Base-by-base conservation (phyloP, 2,329 filamentous ascomycete species). In the Colletotrichum lindemuthianum region DNA sequence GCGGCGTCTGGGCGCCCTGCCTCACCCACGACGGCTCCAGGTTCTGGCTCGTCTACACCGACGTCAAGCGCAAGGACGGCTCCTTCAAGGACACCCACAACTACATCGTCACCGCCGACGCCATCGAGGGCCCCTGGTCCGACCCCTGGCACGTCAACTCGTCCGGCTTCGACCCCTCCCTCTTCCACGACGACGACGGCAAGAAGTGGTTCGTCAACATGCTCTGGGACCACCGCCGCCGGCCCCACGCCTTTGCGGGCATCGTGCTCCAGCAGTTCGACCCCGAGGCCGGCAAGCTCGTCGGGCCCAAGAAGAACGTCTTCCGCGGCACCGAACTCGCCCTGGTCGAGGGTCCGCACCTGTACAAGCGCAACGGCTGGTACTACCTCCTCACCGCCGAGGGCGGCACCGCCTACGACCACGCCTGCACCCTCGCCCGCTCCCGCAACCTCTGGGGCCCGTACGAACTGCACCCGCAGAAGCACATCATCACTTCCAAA, bases 51-150 rank as follows among this genome's bases (percentile, higher is more conserved):
- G 87, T 89, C 2, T 90, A 88, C 72, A 88, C 87, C 1, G 86
- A 89, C 69, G 86, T 90, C 13, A 90, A 89, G 76, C 85, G 87
- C 67, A 89, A 89, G 72, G 88, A 90, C 68, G 88, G 87, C 11
- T 85, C 83, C 2, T 89, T 88, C 80, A 88, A 88, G 72, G 87
- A 89, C 69, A 81, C 85, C 1, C 87, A 84, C 68, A 90, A 89
- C 70, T 90, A 89, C 71, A 88, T 90, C 63, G 83, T 90, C 57
- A 83, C 71, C 39, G 81, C 84, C 1, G 75, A 80, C 0, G 69
- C 76, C 6, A 85, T 89, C 57, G 80, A 84, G 41, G 87, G 87
- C 0, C 86, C 86, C 0, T 89, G 87, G 87, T 87, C 85, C 0
- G 86, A 89, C 53, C 86, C 87, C 0, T 72, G 86, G 7, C 86